Percentiles rank a stretch among this genome's conserved stretches.
phyloP scores from a whole-genome alignment of 352 stramenopile genomes.

The Phytophthora sp. region DNA sequence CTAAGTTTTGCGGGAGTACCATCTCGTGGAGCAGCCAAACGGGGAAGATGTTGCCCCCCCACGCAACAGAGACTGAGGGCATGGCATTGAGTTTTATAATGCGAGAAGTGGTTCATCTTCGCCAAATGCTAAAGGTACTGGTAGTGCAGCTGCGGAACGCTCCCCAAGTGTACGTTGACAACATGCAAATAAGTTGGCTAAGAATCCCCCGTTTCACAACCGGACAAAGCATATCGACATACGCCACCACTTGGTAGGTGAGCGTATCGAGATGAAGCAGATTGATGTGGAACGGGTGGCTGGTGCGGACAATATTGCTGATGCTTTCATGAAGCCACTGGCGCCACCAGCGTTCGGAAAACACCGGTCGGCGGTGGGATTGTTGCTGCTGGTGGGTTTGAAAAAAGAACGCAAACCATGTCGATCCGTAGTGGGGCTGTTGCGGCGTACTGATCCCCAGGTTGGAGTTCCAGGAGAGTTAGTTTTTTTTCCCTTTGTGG shows the following conservation, averaged over 20 bases:
- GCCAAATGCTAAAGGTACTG: conserved; percentile 31
- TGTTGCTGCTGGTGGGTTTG: not conserved
- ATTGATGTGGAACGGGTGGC: conserved; percentile 25
- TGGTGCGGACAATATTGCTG: conserved; percentile 30
- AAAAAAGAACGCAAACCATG: not conserved
- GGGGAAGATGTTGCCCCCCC: no score
- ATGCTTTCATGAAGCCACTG: conserved; percentile 27
- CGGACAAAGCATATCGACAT: conserved; percentile 32
- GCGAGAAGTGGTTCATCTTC: conserved; percentile 31
- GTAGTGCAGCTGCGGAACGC: conserved; percentile 7
- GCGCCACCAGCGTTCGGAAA: conserved; percentile 13
- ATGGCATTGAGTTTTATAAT: no score
- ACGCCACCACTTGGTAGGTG: no score
- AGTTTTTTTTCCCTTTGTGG: no score
- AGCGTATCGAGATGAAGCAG: conserved; percentile 24
- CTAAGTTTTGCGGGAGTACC: conserved; percentile 24
- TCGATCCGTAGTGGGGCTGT: conserved; percentile 11
- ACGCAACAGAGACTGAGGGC: no score
- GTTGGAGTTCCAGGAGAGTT: no score
- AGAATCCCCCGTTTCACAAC: conserved; percentile 27
- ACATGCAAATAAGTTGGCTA: conserved; percentile 27
- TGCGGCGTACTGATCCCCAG: no score
- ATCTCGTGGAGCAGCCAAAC: no score
- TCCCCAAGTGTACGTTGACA: conserved; percentile 27
- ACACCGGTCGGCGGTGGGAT: conserved; percentile 8